A percentile compares a stretch with the other conserved stretches of the same genome.
Evolutionary conservation across 225 moss, liverwort and hornwort species (phyloP).

Genomic region (Pseudoscleropodium purum): DNA sequence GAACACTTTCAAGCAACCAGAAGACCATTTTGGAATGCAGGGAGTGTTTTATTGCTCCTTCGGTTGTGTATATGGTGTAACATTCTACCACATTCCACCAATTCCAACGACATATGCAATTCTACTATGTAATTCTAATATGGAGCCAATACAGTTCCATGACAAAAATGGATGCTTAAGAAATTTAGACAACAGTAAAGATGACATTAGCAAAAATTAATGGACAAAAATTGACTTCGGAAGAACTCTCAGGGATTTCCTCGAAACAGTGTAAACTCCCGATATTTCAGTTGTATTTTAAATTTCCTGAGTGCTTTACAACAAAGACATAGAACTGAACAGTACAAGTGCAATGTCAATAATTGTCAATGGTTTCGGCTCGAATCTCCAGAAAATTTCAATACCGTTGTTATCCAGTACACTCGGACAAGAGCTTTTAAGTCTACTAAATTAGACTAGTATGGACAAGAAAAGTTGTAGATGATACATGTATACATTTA

Average conservation of each 20-base stretch:
- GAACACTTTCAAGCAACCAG: rapidly evolving
- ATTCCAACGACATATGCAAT: neutral
- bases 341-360: neutral
- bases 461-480: neutral
- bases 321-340: neutral
- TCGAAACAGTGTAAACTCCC: neutral
- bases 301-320: neutral
- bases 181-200: neutral
- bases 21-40: neutral
- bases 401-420: neutral
- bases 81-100: neutral
- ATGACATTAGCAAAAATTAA: neutral
- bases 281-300: neutral
- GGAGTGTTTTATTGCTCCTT: neutral
- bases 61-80: neutral
- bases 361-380: neutral
- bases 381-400: neutral
- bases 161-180: neutral
- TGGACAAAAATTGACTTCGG: neutral
- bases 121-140: neutral
- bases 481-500: neutral
- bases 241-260: neutral
- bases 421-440: neutral
- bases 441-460: neutral
- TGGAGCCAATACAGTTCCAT: neutral